Evolutionary conservation across 768 basidiomycete species (phyloP).

Genomic region (Tylopilus sp.): DNA sequence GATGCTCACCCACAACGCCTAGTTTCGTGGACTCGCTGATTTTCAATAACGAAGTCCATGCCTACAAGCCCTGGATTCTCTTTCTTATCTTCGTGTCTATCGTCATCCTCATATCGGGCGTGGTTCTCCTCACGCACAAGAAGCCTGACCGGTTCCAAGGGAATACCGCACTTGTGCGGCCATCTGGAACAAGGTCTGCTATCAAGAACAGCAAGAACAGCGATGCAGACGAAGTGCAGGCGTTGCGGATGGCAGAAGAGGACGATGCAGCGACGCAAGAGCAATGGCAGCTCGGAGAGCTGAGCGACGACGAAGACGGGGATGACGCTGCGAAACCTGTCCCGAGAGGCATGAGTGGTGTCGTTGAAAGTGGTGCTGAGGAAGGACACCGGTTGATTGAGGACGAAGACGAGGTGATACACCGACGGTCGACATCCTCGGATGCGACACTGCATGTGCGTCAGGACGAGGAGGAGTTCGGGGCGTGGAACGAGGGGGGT

Average conservation of each 20-base stretch:
- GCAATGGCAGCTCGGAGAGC: constrained; percentile 73
- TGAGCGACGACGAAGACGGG: constrained; percentile 63
- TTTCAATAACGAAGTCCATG: constrained; percentile 81
- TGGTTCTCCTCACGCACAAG: constrained; percentile 91
- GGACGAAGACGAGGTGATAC: constrained; percentile 20
- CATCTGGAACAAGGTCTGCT: constrained; percentile 24
- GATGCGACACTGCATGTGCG: constrained; percentile 33
- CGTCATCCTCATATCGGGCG: constrained; percentile 80
- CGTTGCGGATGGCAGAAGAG: constrained; percentile 33
- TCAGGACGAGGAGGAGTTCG: constrained; percentile 31
- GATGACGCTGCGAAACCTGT: constrained; percentile 29
- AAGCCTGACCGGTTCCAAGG: constrained; percentile 59
- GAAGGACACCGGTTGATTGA: constrained; percentile 45
- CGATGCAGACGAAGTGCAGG: constrained; percentile 40
- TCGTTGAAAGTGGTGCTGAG: constrained; percentile 19
- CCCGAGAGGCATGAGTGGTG: constrained; percentile 16
- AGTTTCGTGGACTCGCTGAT: constrained; percentile 65
- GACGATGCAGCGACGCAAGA: constrained; percentile 35
- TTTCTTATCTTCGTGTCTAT: constrained; percentile 88
- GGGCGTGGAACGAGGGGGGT: constrained; percentile 27
- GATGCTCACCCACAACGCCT: constrained; percentile 4
- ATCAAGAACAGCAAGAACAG: constrained; percentile 11
- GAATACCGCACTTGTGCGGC: constrained; percentile 26
- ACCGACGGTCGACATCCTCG: constrained; percentile 34
- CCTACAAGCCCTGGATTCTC: constrained; percentile 87